Evolutionary conservation across 768 basidiomycete genomes (phyloP).

Genomic region (Lactarius sanguifluus): DNA sequence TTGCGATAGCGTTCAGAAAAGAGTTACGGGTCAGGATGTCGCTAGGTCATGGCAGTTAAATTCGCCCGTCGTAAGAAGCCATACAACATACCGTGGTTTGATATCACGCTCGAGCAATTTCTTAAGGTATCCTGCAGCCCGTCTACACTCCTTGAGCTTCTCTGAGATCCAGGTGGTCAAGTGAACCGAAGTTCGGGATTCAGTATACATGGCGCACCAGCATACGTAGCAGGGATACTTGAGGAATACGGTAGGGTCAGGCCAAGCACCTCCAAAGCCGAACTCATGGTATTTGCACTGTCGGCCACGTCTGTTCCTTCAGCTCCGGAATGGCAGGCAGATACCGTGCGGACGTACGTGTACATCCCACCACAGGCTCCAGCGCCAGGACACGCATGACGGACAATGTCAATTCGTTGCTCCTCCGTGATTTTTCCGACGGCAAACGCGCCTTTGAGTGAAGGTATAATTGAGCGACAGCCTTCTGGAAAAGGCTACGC

Average conservation of each 20-base stretch:
- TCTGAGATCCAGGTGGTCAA: constrained; percentile 42
- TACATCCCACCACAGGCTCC: constrained; percentile 91
- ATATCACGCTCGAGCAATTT: constrained; percentile 72
- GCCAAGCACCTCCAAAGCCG: constrained; percentile 78
- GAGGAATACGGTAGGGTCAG: constrained; percentile 85
- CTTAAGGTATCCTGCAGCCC: constrained; percentile 75
- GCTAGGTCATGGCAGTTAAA: constrained; percentile 31
- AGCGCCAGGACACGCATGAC: constrained; percentile 80
- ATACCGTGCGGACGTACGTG: constrained; percentile 47
- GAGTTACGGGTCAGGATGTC: constrained; percentile 68
- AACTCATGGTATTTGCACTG: constrained; percentile 87
- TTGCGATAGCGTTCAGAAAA: constrained; percentile 81
- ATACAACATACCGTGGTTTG: constrained; percentile 63
- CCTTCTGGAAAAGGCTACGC: neutral
- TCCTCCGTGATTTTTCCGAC: constrained; percentile 78
- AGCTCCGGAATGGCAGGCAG: neutral
- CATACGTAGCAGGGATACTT: constrained; percentile 70
- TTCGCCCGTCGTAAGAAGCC: neutral
- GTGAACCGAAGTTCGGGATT: neutral
- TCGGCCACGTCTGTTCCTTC: neutral
- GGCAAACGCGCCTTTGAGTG: constrained; percentile 61
- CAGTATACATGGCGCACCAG: constrained; percentile 44
- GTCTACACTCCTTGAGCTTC: constrained; percentile 80
- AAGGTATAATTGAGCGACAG: neutral
- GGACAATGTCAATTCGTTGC: constrained; percentile 80